A percentile compares a stretch with the other conserved stretches of the same genome.
Evolutionary conservation across 345 rosid species (phyloP).

Genomic region (thale cress (Arabidopsis thaliana)): DNA sequence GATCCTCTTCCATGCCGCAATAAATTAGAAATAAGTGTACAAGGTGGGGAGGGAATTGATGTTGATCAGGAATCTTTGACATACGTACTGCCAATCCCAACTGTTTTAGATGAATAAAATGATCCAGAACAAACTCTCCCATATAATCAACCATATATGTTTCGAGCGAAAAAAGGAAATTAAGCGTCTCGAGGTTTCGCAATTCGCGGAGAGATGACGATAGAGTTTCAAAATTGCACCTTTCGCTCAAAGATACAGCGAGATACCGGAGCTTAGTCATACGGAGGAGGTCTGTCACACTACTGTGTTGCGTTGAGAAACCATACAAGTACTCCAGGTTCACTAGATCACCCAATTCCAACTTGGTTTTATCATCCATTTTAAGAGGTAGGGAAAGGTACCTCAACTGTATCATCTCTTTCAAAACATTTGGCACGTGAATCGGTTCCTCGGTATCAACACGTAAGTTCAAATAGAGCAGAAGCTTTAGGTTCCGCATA

Average conservation of each 20-base stretch:
- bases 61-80: not conserved
- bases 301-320: not conserved
- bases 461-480: not conserved
- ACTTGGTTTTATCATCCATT: not conserved
- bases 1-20: not conserved
- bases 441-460: not conserved
- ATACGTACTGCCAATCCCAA: accelerated
- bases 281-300: not conserved
- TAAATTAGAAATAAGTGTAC: accelerated
- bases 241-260: not conserved
- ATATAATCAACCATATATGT: too few species aligned
- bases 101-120: not conserved
- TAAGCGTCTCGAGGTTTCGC: not conserved
- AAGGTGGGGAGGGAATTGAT: slow-evolving; percentile 1
- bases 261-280: not conserved
- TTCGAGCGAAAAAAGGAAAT: not conserved
- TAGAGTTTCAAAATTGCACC: not conserved
- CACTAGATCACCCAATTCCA: not conserved
- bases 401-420: not conserved
- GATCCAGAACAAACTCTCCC: not conserved
- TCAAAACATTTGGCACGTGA: not conserved
- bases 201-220: not conserved
- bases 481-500: not conserved
- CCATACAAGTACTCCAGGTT: accelerated
- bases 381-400: not conserved